phyloP scores from a whole-genome alignment of 768 basidiomycete species.

The Asterophora parasitica region DNA sequence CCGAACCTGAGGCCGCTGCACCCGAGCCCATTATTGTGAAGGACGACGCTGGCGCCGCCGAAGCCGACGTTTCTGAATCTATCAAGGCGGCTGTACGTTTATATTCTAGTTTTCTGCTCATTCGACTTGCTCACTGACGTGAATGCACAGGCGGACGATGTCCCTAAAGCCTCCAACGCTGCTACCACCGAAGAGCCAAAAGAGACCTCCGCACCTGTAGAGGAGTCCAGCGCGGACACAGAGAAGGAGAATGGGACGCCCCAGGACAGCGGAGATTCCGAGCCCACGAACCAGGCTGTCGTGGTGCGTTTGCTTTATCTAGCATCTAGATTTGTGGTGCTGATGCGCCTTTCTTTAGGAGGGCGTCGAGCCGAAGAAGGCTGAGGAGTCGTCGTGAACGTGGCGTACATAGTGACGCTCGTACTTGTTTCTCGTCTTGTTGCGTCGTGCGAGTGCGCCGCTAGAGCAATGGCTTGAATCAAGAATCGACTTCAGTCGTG shows the following conservation, averaged over 20 bases:
- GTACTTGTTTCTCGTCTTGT: not conserved
- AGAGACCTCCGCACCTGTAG: not conserved
- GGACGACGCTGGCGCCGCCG: slow-evolving; percentile 36
- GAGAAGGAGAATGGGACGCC: slow-evolving; percentile 13
- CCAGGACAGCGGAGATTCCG: slow-evolving; percentile 19
- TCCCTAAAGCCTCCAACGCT: slow-evolving; percentile 10
- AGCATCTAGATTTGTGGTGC: not conserved
- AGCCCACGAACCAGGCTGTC: slow-evolving; percentile 22
- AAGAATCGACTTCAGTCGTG: not conserved
- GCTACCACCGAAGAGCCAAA: slow-evolving; percentile 9
- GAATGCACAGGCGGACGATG: slow-evolving; percentile 10
- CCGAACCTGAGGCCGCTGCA: slow-evolving; percentile 5
- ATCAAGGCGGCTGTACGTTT: slow-evolving; percentile 22
- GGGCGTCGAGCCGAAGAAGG: slow-evolving; percentile 20
- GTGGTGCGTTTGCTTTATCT: slow-evolving; percentile 18
- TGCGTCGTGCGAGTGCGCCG: not conserved
- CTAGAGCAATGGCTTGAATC: not conserved
- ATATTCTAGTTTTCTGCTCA: not conserved
- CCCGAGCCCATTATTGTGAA: slow-evolving; percentile 25
- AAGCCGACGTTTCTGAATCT: slow-evolving; percentile 31
- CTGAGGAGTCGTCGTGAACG: not conserved
- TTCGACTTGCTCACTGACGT: not conserved
- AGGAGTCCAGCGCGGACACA: not conserved
- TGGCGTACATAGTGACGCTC: not conserved
- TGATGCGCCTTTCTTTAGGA: slow-evolving; percentile 14